phyloP scores from a whole-genome alignment of 202 grass and related monocot genomes.

The Eragrostis tef region DNA sequence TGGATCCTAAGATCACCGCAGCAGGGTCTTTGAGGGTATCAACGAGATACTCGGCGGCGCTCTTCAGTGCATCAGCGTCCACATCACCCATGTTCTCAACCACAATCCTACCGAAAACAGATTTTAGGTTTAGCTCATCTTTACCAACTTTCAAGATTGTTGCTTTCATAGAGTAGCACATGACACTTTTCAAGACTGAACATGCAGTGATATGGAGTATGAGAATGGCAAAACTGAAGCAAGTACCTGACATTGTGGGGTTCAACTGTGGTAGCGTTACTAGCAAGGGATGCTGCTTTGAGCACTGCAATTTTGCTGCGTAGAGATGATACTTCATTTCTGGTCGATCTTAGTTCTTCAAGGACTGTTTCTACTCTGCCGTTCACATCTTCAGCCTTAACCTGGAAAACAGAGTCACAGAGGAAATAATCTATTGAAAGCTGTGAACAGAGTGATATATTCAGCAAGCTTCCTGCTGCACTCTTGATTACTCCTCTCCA shows the following conservation, averaged over 20 bases:
- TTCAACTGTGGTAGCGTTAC: conserved; percentile 59
- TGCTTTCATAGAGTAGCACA: conserved; percentile 5
- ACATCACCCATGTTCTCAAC: conserved; percentile 87
- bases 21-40: conserved; percentile 79
- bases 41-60: conserved; percentile 74
- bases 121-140: conserved; percentile 27
- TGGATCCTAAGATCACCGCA: conserved; percentile 78
- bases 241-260: conserved; percentile 70
- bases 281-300: conserved; percentile 72
- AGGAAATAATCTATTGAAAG: conserved; percentile 11
- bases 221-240: conserved; percentile 16
- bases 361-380: conserved; percentile 71
- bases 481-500: background rate
- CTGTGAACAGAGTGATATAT: background rate
- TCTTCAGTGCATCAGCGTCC: conserved; percentile 82
- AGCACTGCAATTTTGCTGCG: conserved; percentile 83
- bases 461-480: background rate
- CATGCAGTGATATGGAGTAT: background rate
- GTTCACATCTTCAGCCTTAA: conserved; percentile 94
- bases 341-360: conserved; percentile 77
- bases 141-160: background rate
- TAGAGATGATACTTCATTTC: conserved; percentile 81
- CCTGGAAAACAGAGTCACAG: conserved; percentile 49
- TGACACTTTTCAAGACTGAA: background rate
- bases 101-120: conserved; percentile 55